A percentile compares a stretch with the other conserved stretches of the same genome.
Conservation (phyloP, 805 yeast species). For the Pichia nakasei region DNA sequence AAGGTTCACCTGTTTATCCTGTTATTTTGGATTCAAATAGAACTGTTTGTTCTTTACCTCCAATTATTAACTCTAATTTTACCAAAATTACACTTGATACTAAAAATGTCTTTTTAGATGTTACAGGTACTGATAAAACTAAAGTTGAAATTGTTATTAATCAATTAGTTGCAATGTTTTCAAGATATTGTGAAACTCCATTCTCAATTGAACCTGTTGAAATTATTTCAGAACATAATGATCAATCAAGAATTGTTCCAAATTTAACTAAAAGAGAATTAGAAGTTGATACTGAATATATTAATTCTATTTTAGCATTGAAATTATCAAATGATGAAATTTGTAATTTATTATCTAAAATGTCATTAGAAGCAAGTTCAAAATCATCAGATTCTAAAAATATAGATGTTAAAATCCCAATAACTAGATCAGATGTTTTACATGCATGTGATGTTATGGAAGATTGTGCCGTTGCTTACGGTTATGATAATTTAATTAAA, state of each 20-base stretch:
- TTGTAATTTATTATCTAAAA: slow-evolving; percentile 56
- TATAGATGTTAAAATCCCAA: slow-evolving; percentile 69
- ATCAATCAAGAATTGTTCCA: slow-evolving; percentile 70
- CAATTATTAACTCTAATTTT: slow-evolving; percentile 88
- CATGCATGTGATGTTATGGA: slow-evolving; percentile 99
- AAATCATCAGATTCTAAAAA: slow-evolving; percentile 38
- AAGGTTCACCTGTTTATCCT: slow-evolving; percentile 84
- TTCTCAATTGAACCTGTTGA: slow-evolving; percentile 88
- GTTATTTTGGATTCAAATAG: slow-evolving; percentile 72
- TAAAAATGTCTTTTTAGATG: slow-evolving; percentile 81
- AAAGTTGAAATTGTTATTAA: slow-evolving; percentile 89
- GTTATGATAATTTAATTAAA: slow-evolving; percentile 80
- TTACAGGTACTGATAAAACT: slow-evolving; percentile 92
- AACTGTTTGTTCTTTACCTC: slow-evolving; percentile 87
- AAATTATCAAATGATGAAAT: slow-evolving; percentile 61
- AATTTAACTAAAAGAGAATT: slow-evolving; percentile 56
- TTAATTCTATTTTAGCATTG: slow-evolving; percentile 90
- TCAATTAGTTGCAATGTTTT: slow-evolving; percentile 92
- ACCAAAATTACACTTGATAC: slow-evolving; percentile 84
- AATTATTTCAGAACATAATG: slow-evolving; percentile 73
- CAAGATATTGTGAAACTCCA: slow-evolving; percentile 72
- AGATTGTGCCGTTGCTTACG: slow-evolving; percentile 95
- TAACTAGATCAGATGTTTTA: slow-evolving; percentile 90
- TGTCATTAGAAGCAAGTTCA: slow-evolving; percentile 67
- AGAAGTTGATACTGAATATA: slow-evolving; percentile 71